Conservation (phyloP, 108 stramenopile species). For the Cyclotella sp. region DNA sequence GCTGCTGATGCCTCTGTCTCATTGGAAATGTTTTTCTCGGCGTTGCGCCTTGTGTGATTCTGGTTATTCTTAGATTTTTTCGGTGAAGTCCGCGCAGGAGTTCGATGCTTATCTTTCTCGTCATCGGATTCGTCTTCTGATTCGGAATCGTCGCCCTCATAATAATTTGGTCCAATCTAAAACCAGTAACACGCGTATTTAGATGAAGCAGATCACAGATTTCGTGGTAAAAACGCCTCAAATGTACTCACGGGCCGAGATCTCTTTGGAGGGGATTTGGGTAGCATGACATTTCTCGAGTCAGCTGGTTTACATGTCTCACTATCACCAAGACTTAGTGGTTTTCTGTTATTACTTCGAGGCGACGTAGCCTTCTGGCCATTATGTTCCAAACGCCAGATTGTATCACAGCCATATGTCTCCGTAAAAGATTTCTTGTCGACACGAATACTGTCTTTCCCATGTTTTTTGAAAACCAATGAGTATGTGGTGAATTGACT, state of each 20-base stretch:
- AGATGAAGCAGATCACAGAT: too few relatives aligned
- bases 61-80: neutral
- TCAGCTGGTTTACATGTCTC: neutral
- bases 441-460: neutral
- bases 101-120: neutral
- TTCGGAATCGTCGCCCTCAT: neutral
- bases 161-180: neutral
- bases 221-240: neutral
- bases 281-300: neutral
- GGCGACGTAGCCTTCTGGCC: neutral
- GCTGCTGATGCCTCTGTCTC: too few relatives aligned
- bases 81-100: neutral
- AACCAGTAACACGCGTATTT: too few relatives aligned
- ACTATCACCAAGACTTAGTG: neutral
- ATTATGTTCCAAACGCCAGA: neutral
- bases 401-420: constrained; percentile 1
- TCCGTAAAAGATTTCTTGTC: neutral
- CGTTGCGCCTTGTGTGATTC: neutral
- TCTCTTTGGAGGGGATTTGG: constrained; percentile 1
- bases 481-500: neutral
- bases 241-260: neutral
- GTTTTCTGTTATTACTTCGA: neutral
- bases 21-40: too few relatives aligned
- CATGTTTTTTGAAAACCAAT: neutral
- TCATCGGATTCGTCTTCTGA: neutral